Evolutionary conservation across 2,329 filamentous ascomycete genomes (phyloP), one percentile per base, ranked within the genome.

Genomic region (Epichloe brachyelytri): DNA sequence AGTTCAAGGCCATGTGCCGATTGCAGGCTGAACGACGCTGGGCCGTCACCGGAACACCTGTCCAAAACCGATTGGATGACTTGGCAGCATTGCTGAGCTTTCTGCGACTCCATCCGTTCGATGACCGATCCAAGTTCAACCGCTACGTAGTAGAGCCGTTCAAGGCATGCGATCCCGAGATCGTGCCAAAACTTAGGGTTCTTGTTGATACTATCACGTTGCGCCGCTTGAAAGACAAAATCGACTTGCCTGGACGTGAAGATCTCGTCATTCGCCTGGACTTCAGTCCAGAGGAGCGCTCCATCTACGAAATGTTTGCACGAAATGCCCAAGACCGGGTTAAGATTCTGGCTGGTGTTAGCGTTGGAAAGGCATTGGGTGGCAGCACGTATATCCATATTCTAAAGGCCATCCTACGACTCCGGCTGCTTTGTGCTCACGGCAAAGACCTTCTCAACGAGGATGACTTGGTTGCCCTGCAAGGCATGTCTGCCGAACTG

Each of bases 41-140:
- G 93, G 91, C 90, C 3, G 88, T 97, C n/a, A 97, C 93, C 0
- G 93, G 91, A 50, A 97, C 93, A 0, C 93, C 90, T 0, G 87
- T 97, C 8, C 91, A 97, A 67, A 98, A 98, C 62, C 83, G 87
- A 4, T 75, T 97, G 2, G 89, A 94, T 57, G 93, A 98, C 64
- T 75, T 97, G 20, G 86, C 88, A 14, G 86, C 91, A 1, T 73
- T 97, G 3, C 82, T 95, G 53, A 86, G 84, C 34, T 97, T 97
- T 62, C 72, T 97, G 41, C 82, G 86, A 14, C 73, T 97, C 14
- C 82, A 82, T 59, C 91, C 91, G 0, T 97, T 97, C 61, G 82
- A 95, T 54, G 84, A 91, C 46, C 79, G 80, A 50, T 72, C 73
- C 49, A 82, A 81, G 48, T 98, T 96, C 63, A 77, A 81, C 4